Base-by-base conservation (phyloP, 768 basidiomycete species). In the Boletellus ananiceps region DNA sequence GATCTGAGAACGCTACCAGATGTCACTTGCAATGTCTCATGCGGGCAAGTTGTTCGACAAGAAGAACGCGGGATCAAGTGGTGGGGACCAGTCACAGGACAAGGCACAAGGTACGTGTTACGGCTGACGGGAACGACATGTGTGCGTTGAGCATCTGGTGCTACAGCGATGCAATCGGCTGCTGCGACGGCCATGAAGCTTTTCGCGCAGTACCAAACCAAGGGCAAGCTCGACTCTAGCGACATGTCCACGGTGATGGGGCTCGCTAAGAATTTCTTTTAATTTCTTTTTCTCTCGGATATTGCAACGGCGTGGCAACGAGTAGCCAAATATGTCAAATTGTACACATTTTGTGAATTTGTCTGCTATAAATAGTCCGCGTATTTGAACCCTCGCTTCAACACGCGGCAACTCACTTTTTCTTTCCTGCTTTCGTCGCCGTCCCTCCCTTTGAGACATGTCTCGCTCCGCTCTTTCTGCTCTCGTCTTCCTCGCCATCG, bases 401-500 rank as follows among this genome's bases (percentile, higher is more conserved):
- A 12, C 7, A 8, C 37, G 21, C 21, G 12, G 19, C 37, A 12
- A 18, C 16, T 1, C 6, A 15, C 14, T 39, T 43, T 42, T 49
- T 50, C 46, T 41, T 11, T 35, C 33, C 6, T 36, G 19, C 11
- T 41, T 13, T 34, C 2, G 27, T 18, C 16, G n/a, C 4, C n/a
- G 9, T 25, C 14, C 32, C 18, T 40, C 34, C 33, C 40, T 55
- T 19, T 56, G 68, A 68, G 66, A 62, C 62, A 78, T 78, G 77
- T 74, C 73, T 59, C 73, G 68, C 61, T 69, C 67, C 74, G 58
- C 71, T 76, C 75, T 71, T 77, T 77, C 70, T 47, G 58, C 64
- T 18, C 49, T 71, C 45, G 40, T 74, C 21, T 57, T 62, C 12
- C 38, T 71, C 42, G 62, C 70, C 41, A 33, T 64, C 34, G 55